These are phyloP conservation scores for Cephalotrichum gorgonifer DNA, from an alignment of 2,329 filamentous ascomycete species.

Conservation along the genomic window DNA sequence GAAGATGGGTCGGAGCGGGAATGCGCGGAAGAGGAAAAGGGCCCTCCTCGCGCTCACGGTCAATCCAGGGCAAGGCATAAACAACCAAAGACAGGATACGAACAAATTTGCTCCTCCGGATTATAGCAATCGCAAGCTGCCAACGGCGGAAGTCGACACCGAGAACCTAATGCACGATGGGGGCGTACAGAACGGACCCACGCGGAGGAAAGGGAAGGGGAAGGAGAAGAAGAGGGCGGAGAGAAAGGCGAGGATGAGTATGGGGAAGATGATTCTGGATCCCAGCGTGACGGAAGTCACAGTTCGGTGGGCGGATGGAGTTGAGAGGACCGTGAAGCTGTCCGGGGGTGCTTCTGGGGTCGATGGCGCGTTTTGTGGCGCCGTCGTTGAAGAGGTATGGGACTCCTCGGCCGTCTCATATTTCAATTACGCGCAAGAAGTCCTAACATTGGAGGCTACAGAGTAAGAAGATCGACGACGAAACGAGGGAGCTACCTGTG, in stretches of 20 bases:
- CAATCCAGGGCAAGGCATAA: not conserved
- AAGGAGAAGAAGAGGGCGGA: not conserved
- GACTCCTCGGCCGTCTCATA: too few relatives aligned
- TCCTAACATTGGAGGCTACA: too few relatives aligned
- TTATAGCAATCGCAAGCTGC: not conserved
- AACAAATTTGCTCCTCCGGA: not conserved
- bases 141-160: not conserved
- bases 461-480: too few relatives aligned
- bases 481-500: too few relatives aligned
- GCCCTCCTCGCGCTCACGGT: not conserved
- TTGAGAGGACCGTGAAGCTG: not conserved
- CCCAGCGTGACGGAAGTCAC: not conserved
- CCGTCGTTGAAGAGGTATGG: too few relatives aligned
- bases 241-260: not conserved
- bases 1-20: slow-evolving; percentile 4
- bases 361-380: too few relatives aligned
- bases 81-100: not conserved
- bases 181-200: not conserved
- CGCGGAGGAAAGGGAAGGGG: slow-evolving; percentile 1
- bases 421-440: too few relatives aligned
- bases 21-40: slow-evolving; percentile 7
- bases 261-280: not conserved
- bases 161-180: not conserved
- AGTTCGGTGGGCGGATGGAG: not conserved
- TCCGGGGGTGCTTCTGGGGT: not conserved